Evolutionary conservation across 2,329 filamentous ascomycete species (phyloP), one percentile per base, ranked within the genome.

Genomic region (Diplodia intermedia): DNA sequence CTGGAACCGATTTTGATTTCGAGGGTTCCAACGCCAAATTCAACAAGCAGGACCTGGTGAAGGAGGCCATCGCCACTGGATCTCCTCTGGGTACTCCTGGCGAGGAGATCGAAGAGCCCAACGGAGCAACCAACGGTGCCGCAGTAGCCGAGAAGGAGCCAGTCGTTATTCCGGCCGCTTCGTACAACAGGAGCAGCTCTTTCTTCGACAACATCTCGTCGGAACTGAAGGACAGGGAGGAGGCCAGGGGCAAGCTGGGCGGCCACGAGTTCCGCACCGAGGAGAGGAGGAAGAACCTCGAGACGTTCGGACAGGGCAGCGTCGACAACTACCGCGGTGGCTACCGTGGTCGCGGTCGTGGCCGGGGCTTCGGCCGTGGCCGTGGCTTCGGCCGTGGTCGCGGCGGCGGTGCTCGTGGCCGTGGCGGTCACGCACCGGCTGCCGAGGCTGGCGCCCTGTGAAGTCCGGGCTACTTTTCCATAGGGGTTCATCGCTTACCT

Each of bases 131-230:
- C n/a, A 78, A 80, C 20, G 75, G 79, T 20, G 74, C 76, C 31
- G 62, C 31, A 4, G 26, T 36, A 26, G 23, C 23, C 15, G 70
- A 72, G n/a, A 80, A 84, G 47, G 79, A 84, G 1, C 77, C 80
- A 15, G 79, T 84, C 1, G 80, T 84, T 15, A 81, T 83, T 14
- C 84, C 83, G 7, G 75, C 79, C 9, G 75, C 78, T 23, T 70
- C 73, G 9, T 99, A 99, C 82, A 94, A 97, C 83, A 97, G 93
- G 81, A 86, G 89, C 5, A 89, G 83, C 3, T 97, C 93, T 1
- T 99, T 99, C 85, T 99, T 99, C 76, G 95, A 99, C 81, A 97
- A 99, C 79, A 97, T 99, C 71, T 97, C 93, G 0, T 97, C 92
- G 72, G 95, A 99, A 78, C 87, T 92, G 70, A 96, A 91, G 79